phyloP scores from a whole-genome alignment of 2,329 filamentous ascomycete species.

The Shiraia sp. region DNA sequence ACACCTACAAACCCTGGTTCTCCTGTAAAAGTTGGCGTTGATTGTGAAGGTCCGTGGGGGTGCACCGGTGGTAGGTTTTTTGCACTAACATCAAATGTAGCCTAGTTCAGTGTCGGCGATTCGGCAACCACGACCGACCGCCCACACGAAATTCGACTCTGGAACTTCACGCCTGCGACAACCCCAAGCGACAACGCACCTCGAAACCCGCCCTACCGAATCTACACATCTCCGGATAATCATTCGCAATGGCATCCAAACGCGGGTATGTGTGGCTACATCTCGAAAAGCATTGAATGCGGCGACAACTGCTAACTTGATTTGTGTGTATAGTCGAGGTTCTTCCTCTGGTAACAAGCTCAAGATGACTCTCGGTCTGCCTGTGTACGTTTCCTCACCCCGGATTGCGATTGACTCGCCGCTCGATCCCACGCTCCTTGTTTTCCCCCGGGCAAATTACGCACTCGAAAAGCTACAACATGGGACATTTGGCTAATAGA shows the following conservation, averaged over 20 bases:
- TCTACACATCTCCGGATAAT: conserved; percentile 15
- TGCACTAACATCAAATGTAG: too few species aligned
- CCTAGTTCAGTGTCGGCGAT: too few species aligned
- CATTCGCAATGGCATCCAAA: conserved; percentile 47
- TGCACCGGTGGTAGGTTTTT: too few species aligned
- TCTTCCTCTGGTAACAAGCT: conserved; percentile 99
- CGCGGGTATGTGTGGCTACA: conserved; percentile 38
- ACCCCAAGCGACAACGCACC: conserved; percentile 33
- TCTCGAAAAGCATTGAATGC: not conserved
- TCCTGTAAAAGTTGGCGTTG: too few species aligned
- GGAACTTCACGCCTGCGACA: conserved; percentile 14
- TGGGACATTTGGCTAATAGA: conserved; percentile 27
- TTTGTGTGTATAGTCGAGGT: conserved; percentile 59
- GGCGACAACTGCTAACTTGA: conserved; percentile 28
- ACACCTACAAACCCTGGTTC: too few species aligned
- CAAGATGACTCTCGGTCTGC: conserved; percentile 99
- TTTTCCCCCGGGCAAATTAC: not conserved
- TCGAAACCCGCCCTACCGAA: conserved; percentile 15
- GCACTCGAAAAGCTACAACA: conserved; percentile 10
- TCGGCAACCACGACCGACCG: too few species aligned
- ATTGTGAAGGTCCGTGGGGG: too few species aligned
- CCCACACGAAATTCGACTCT: conserved; percentile 2
- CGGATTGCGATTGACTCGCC: conserved; percentile 19
- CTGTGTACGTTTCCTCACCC: conserved; percentile 76
- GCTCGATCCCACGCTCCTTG: conserved; percentile 1